Percentiles rank a stretch among this genome's conserved stretches.
Conservation (phyloP, 441 rosid genomes). For the Bocquillonia castaneifolia region DNA sequence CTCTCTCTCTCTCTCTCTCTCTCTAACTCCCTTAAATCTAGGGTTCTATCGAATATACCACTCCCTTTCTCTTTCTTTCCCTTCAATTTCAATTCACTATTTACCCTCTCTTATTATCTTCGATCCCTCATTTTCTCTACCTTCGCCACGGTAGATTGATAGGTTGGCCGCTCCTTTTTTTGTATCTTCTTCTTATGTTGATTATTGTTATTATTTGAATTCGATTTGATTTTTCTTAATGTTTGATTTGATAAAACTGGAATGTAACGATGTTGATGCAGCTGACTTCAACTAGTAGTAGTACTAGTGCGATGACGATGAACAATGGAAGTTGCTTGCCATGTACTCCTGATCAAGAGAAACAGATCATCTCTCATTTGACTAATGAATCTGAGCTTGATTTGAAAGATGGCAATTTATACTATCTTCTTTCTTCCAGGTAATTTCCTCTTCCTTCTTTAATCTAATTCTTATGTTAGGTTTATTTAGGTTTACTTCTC, state of each 20-base stretch:
- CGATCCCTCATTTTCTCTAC: neutral
- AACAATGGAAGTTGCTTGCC: conserved; percentile 53
- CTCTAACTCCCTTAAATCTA: conserved; percentile 14
- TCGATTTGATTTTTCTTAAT: neutral
- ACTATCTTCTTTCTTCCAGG: conserved; percentile 70
- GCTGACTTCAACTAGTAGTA: neutral
- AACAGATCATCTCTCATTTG: conserved; percentile 51
- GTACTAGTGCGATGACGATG: conserved; percentile 16
- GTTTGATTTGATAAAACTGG: too few relatives aligned
- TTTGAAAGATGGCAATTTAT: conserved; percentile 67
- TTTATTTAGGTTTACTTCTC: too few relatives aligned
- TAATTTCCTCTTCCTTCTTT: conserved; percentile 11
- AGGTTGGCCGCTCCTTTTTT: neutral
- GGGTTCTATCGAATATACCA: conserved; percentile 17
- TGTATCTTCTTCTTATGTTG: neutral
- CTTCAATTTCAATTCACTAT: neutral
- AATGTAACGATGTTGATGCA: too few relatives aligned
- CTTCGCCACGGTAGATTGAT: neutral
- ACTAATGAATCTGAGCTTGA: conserved; percentile 46
- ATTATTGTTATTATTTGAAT: neutral
- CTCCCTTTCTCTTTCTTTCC: neutral
- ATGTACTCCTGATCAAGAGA: conserved; percentile 60
- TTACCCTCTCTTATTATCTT: neutral
- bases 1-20: neutral
- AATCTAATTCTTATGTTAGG: too few relatives aligned